Evolutionary conservation across 1,139 yeast genomes (phyloP).

Genomic region (Saccharomyces hybrid): DNA sequence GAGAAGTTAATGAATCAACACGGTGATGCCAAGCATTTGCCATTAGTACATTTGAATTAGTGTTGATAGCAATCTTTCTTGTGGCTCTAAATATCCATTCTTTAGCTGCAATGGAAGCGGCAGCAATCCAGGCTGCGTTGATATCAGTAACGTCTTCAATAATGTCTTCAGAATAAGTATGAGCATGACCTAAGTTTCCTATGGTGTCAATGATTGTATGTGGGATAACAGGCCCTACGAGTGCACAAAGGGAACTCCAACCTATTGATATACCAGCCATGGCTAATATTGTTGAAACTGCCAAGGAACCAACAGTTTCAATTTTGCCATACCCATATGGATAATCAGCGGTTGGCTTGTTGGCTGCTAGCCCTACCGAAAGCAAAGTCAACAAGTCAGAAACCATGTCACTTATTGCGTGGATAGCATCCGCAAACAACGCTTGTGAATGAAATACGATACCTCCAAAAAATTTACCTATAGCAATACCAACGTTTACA

Average conservation of each 20-base stretch:
- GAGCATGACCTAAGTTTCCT: conserved; percentile 16
- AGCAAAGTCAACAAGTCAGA: conserved; percentile 85
- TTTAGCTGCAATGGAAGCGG: conserved; percentile 75
- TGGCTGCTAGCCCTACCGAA: conserved; percentile 73
- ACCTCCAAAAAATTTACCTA: conserved; percentile 83
- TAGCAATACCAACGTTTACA: conserved; percentile 85
- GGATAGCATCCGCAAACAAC: conserved; percentile 86
- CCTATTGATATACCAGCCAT: conserved; percentile 90
- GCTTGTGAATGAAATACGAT: conserved; percentile 90
- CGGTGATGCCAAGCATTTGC: conserved; percentile 99
- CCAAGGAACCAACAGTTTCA: conserved; percentile 83
- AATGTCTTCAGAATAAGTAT: conserved; percentile 32
- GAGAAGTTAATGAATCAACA: conserved; percentile 84
- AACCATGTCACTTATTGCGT: conserved; percentile 84
- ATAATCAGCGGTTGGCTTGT: conserved; percentile 55
- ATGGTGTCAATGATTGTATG: conserved; percentile 42
- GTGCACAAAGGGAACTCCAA: conserved; percentile 68
- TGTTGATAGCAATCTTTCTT: conserved; percentile 61
- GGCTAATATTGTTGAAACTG: conserved; percentile 74
- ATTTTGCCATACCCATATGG: conserved; percentile 91
- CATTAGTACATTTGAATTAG: conserved; percentile 79
- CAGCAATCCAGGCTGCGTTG: conserved; percentile 95
- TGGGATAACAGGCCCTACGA: conserved; percentile 61
- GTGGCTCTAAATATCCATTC: conserved; percentile 87
- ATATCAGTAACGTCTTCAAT: conserved; percentile 53